Evolutionary conservation across 176 grass and related monocot species (phyloP).

Genomic region (Pharus latifolius): DNA sequence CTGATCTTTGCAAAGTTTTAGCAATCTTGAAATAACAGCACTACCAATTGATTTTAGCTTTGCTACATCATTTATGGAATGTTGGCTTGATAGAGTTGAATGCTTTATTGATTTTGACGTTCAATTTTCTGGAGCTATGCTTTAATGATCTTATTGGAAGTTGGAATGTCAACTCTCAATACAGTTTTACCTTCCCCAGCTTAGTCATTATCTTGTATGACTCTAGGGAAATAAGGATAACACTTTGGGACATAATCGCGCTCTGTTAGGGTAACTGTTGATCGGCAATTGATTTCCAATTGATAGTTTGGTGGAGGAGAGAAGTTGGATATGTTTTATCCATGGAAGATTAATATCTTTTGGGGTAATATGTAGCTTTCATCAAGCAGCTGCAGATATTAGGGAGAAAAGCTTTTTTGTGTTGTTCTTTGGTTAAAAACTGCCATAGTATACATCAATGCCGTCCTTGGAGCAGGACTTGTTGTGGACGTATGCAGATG

Average conservation of each 20-base stretch:
- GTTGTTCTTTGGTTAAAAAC: too few species aligned
- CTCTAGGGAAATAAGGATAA: neutral
- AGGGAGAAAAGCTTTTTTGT: too few species aligned
- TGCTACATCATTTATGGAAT: neutral
- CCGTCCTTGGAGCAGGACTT: too few species aligned
- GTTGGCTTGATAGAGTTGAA: conserved; percentile 1
- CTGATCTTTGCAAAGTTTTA: neutral
- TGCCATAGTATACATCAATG: too few species aligned
- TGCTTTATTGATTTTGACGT: neutral
- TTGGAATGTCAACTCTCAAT: neutral
- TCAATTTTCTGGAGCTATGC: neutral
- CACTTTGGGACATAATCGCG: neutral
- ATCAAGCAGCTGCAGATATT: too few species aligned
- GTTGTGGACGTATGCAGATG: too few species aligned
- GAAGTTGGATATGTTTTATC: too few species aligned
- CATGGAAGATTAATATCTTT: too few species aligned
- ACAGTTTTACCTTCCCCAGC: neutral
- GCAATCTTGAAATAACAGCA: neutral
- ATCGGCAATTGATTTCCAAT: neutral
- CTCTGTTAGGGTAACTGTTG: neutral
- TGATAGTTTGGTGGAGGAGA: neutral
- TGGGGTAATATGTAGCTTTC: too few species aligned
- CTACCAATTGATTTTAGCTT: neutral
- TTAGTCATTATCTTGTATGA: neutral
- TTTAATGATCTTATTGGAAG: conserved; percentile 11